Percentiles rank a stretch among this genome's conserved stretches.
phyloP scores from a whole-genome alignment of 2,329 filamentous ascomycete species.

The Penicillium sp. region DNA sequence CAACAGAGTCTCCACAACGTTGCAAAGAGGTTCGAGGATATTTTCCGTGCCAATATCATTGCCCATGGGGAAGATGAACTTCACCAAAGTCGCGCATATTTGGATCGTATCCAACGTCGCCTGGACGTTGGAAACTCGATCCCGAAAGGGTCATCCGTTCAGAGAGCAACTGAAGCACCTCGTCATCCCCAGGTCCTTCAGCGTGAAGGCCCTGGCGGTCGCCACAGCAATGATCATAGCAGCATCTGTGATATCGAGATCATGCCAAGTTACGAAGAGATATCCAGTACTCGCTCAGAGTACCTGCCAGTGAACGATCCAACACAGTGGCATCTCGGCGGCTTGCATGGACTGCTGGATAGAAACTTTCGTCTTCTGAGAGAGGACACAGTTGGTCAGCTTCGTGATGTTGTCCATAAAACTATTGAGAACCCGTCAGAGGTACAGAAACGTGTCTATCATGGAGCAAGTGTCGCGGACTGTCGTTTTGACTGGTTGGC shows the following conservation, averaged over 20 bases:
- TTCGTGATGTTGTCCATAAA: conserved; percentile 14
- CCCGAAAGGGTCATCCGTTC: background rate
- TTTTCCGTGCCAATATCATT: background rate
- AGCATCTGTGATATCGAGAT: background rate
- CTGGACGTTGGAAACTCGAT: background rate
- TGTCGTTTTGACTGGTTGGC: conserved; percentile 18
- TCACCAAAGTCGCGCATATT: background rate
- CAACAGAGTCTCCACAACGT: background rate
- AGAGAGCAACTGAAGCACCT: background rate
- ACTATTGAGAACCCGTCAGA: background rate
- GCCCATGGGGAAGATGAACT: background rate
- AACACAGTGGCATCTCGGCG: background rate
- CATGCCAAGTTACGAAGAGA: background rate
- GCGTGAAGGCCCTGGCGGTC: background rate
- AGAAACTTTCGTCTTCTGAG: background rate
- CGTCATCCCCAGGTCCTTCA: background rate
- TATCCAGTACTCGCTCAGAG: background rate
- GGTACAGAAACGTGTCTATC: background rate
- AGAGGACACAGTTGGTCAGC: conserved; percentile 7
- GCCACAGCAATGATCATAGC: background rate
- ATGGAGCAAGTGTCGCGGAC: background rate
- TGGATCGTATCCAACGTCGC: background rate
- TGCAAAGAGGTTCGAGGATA: background rate
- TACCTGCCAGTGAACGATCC: background rate
- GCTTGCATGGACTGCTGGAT: background rate